Percentiles rank a stretch among this genome's conserved stretches.
Conservation (phyloP, 1,284 basidiomycete species). For the Dichomitus squalens region DNA sequence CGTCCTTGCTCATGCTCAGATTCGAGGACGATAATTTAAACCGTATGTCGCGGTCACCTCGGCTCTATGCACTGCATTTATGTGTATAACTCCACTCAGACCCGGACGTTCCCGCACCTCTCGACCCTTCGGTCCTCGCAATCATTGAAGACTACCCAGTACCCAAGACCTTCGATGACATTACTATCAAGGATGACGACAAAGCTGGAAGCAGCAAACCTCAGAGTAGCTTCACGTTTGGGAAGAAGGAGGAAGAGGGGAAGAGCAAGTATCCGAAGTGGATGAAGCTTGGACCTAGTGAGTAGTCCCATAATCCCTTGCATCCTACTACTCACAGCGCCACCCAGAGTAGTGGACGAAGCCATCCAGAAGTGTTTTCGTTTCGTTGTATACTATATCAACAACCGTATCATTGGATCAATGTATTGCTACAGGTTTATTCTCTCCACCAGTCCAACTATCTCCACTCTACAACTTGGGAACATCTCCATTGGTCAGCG, state of each 20-base stretch:
- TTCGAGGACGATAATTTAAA: conserved; percentile 78
- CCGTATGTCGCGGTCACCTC: conserved; percentile 42
- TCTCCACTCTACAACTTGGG: background rate
- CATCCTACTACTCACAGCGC: background rate
- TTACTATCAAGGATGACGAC: conserved; percentile 11
- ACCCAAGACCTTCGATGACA: conserved; percentile 42
- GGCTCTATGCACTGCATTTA: background rate
- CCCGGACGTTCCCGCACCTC: conserved; percentile 57
- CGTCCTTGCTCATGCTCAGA: conserved; percentile 74
- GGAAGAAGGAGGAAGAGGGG: conserved; percentile 13
- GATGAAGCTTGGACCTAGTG: conserved; percentile 56
- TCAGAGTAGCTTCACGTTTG: conserved; percentile 7
- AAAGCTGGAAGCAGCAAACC: conserved; percentile 27
- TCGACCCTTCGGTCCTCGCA: conserved; percentile 57
- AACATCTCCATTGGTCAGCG: conserved; percentile 9
- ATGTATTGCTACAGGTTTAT: background rate
- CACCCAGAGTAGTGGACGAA: background rate
- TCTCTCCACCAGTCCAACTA: too few relatives aligned
- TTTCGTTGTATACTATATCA: conserved; percentile 3
- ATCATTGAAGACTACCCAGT: conserved; percentile 64
- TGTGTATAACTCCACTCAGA: conserved; percentile 13
- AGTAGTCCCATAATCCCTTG: background rate
- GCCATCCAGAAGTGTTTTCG: background rate
- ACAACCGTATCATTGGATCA: background rate
- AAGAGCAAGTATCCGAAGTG: conserved; percentile 76